phyloP scores from a whole-genome alignment of 2,329 filamentous ascomycete species.

The Orbilia brochopaga region DNA sequence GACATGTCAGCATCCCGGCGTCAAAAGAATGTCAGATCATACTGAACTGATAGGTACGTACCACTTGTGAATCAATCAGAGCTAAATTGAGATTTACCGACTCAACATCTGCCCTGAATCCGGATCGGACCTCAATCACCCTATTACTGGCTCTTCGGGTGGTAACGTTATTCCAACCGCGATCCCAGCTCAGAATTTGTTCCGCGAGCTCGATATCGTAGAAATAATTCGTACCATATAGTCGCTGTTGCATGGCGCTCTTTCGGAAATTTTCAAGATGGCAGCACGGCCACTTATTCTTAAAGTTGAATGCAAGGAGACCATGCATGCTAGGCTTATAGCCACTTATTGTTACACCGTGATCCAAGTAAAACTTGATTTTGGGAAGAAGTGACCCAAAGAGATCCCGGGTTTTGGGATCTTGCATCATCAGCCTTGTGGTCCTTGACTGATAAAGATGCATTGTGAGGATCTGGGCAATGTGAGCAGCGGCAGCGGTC shows the following conservation, averaged over 20 bases:
- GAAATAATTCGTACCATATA: constrained; percentile 78
- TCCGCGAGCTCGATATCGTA: constrained; percentile 80
- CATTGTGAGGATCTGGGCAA: constrained; percentile 88
- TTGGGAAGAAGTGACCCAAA: constrained; percentile 75
- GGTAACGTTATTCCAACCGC: constrained; percentile 74
- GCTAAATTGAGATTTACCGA: constrained; percentile 90
- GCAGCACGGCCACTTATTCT: constrained; percentile 74
- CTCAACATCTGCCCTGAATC: constrained; percentile 81
- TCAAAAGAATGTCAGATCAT: not conserved
- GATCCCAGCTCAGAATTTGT: constrained; percentile 76
- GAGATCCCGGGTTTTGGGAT: constrained; percentile 69
- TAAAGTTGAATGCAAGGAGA: constrained; percentile 84
- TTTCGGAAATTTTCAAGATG: constrained; percentile 80
- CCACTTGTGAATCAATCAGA: constrained; percentile 87
- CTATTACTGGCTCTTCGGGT: constrained; percentile 72
- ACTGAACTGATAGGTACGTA: constrained; percentile 63
- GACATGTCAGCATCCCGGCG: not conserved
- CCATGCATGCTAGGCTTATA: constrained; percentile 88
- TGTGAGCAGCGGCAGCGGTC: constrained; percentile 70
- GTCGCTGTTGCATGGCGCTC: constrained; percentile 69
- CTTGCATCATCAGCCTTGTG: constrained; percentile 61
- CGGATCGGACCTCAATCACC: constrained; percentile 65
- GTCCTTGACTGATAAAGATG: constrained; percentile 80
- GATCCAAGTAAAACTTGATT: constrained; percentile 77
- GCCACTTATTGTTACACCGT: constrained; percentile 76